A percentile compares a stretch with the other conserved stretches of the same genome.
phyloP scores from a whole-genome alignment of 2,329 filamentous ascomycete species.

The Trichoderma endophyticum region DNA sequence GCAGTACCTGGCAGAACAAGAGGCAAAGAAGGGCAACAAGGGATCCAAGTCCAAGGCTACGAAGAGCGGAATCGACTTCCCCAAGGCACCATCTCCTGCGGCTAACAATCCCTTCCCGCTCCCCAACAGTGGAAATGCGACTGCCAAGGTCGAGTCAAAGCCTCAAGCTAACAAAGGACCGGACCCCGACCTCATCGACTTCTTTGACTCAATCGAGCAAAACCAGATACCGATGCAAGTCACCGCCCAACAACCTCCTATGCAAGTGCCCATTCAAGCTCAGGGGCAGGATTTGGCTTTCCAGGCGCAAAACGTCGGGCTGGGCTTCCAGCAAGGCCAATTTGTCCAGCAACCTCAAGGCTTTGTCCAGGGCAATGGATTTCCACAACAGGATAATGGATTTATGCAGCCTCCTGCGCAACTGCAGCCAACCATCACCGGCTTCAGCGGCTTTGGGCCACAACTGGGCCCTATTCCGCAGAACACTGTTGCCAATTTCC shows the following conservation, averaged over 20 bases:
- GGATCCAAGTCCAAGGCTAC: slow-evolving; percentile 35
- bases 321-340: slow-evolving; percentile 28
- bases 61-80: slow-evolving; percentile 35
- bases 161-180: slow-evolving; percentile 57
- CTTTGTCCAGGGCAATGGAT: slow-evolving; percentile 30
- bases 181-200: slow-evolving; percentile 82
- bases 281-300: slow-evolving; percentile 34
- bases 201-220: slow-evolving; percentile 89
- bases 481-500: slow-evolving; percentile 51
- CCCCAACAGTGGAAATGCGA: slow-evolving; percentile 28
- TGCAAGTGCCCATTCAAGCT: slow-evolving; percentile 28
- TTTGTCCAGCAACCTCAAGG: slow-evolving; percentile 29
- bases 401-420: slow-evolving; percentile 40
- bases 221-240: slow-evolving; percentile 71
- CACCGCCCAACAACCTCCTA: slow-evolving; percentile 33
- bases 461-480: slow-evolving; percentile 61
- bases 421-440: slow-evolving; percentile 54
- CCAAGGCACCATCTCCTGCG: slow-evolving; percentile 38
- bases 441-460: slow-evolving; percentile 79
- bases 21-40: slow-evolving; percentile 56
- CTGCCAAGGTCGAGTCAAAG: slow-evolving; percentile 37
- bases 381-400: slow-evolving; percentile 31
- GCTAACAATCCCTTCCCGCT: slow-evolving; percentile 44
- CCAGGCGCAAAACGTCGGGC: slow-evolving; percentile 39
- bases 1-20: slow-evolving; percentile 86